phyloP scores from a whole-genome alignment of 305 asterid genomes.

The Fraxinus angustifolia region DNA sequence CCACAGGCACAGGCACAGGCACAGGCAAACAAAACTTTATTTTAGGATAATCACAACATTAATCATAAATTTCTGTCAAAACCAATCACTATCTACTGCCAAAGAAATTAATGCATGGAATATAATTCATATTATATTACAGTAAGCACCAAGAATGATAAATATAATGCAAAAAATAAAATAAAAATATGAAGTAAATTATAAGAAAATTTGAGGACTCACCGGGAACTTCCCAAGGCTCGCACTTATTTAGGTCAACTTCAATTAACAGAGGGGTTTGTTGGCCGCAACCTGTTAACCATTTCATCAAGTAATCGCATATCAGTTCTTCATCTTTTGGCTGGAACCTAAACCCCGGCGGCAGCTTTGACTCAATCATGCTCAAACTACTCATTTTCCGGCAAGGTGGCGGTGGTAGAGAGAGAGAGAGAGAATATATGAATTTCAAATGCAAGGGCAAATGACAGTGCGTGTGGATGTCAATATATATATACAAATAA shows the following conservation, averaged over 20 bases:
- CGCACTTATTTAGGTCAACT: constrained; percentile 82
- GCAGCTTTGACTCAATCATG: constrained; percentile 72
- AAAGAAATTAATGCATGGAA: too few relatives aligned
- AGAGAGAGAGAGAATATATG: not conserved
- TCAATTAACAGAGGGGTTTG: constrained; percentile 51
- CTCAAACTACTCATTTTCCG: constrained; percentile 53
- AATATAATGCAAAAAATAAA: not conserved
- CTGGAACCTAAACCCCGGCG: constrained; percentile 86
- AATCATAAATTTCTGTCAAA: not conserved
- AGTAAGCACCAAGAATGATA: too few relatives aligned
- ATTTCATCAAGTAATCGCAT: constrained; percentile 70
- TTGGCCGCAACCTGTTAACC: constrained; percentile 34
- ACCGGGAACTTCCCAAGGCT: constrained; percentile 97
- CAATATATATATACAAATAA: constrained; percentile 17
- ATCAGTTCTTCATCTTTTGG: constrained; percentile 81
- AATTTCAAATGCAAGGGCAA: constrained; percentile 13
- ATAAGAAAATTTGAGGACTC: not conserved
- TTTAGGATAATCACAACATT: not conserved
- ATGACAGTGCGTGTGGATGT: constrained; percentile 17
- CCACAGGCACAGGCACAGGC: not conserved
- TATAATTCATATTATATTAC: too few relatives aligned
- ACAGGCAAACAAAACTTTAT: not conserved
- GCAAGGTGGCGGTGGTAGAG: not conserved
- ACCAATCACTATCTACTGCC: too few relatives aligned
- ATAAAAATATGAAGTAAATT: not conserved